phyloP scores from a whole-genome alignment of 1,284 basidiomycete genomes.

The Sporisorium exsertum region DNA sequence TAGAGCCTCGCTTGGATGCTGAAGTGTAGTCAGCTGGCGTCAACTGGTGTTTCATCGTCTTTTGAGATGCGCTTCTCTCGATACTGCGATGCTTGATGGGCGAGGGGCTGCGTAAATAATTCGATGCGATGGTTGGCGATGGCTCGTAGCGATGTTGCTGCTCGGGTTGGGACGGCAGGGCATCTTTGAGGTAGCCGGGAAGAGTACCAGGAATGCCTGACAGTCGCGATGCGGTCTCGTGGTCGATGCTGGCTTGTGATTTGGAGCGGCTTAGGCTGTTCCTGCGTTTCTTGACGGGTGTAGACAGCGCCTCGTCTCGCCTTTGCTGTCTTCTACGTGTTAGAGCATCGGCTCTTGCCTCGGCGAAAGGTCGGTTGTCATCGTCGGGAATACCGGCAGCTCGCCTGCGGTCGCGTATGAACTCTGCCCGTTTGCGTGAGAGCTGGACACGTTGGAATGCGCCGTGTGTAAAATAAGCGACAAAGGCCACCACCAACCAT shows the following conservation, averaged over 20 bases:
- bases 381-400: constrained; percentile 58
- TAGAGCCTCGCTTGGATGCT: not conserved
- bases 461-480: constrained; percentile 23
- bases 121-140: not conserved
- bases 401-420: constrained; percentile 44
- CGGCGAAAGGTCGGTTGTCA: constrained; percentile 49
- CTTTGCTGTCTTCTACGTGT: constrained; percentile 27
- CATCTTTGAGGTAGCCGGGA: constrained; percentile 40
- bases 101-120: constrained; percentile 11
- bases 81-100: constrained; percentile 14
- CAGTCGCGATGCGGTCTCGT: constrained; percentile 29
- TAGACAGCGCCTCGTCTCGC: constrained; percentile 15
- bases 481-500: constrained; percentile 28
- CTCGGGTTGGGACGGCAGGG: not conserved
- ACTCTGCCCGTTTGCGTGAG: constrained; percentile 44
- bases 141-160: constrained; percentile 2
- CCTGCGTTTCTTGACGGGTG: constrained; percentile 25
- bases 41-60: constrained; percentile 10
- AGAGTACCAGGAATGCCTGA: constrained; percentile 44
- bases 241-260: constrained; percentile 22
- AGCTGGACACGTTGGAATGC: constrained; percentile 26
- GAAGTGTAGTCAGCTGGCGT: not conserved
- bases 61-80: constrained; percentile 11
- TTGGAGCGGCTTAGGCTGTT: constrained; percentile 4
- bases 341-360: constrained; percentile 48